Base-by-base conservation (phyloP, 2,329 filamentous ascomycete genomes). In the Neurospora sp. region DNA sequence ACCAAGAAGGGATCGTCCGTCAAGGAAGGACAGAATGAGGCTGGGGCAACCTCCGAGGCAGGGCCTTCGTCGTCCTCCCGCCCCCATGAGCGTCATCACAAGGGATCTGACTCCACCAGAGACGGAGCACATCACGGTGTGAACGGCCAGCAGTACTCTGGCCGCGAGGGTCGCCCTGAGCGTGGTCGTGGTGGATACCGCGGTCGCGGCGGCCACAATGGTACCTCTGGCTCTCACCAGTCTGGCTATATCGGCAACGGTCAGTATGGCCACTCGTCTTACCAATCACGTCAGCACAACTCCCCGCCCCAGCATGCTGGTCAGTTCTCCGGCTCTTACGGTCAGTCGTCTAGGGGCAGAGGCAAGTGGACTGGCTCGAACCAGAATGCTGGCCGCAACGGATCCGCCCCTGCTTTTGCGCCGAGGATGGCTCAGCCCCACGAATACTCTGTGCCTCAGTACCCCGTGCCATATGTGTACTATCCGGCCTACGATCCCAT, bases 391-490 rank as follows among this genome's bases (percentile, higher is more conserved):
- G 70, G 70, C 5, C 75, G 74, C 19, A 72, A 70, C 38, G 69
- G 68, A 42, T 68, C 72, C n/a, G 70, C 71, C 13, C 70, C 71
- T 36, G 72, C 67, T 5, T 74, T 71, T 67, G 70, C 71, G 5
- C 71, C 71, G 39, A 76, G 75, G 70, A 69, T 81, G 46, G 78
- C 80, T 39, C 77, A 78, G 58, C 77, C 81, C 13, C 81, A 81
- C 73, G 82, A 84, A 38, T 84, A 81, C 71, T 72, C 78, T 4
- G 78, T 82, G 72, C 76, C 78, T 11, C 77, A 86, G 87, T 86
- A 87, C 88, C 76, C 85, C 28, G 23, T 62, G 83, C 72, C 86
- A 75, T 89, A 90, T 77, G 71, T 73, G 40, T 76, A 71, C 33
- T 68, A 71, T 19, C 71, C 73, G 5, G 52, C 74, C 19, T 74